phyloP scores from a whole-genome alignment of 257 asterid genomes.

The Penstemon davidsonii region DNA sequence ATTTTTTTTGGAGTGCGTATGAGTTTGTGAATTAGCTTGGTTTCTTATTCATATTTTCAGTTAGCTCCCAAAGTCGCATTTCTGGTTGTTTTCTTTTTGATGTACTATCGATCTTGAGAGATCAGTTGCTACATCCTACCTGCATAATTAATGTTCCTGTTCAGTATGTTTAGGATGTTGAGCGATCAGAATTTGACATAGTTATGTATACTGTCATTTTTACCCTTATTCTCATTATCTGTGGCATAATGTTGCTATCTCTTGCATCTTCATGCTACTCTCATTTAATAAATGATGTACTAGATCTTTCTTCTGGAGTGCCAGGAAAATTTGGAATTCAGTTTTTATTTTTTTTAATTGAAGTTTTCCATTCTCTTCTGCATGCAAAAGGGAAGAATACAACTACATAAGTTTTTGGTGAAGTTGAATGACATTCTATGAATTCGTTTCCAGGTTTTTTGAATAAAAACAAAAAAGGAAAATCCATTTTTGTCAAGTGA shows the following conservation, averaged over 20 bases:
- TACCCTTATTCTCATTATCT: too few relatives aligned
- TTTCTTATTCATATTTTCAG: not conserved
- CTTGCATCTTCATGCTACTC: not conserved
- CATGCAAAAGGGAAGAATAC: too few relatives aligned
- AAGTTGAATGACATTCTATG: not conserved
- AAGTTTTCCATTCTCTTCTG: too few relatives aligned
- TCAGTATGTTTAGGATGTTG: not conserved
- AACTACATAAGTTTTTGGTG: not conserved
- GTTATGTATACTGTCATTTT: not conserved
- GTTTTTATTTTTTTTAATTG: too few relatives aligned
- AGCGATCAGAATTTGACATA: not conserved
- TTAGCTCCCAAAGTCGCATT: not conserved
- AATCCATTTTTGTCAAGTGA: not conserved
- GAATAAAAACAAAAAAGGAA: not conserved
- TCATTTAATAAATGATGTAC: too few relatives aligned
- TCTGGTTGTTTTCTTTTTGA: not conserved
- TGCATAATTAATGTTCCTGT: not conserved
- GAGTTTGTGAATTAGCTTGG: slow-evolving; percentile 12
- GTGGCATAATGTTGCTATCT: not conserved
- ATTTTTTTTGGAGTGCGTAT: not conserved
- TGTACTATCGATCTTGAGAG: too few relatives aligned
- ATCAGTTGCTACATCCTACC: not conserved
- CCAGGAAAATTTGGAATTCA: too few relatives aligned
- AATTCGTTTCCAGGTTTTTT: not conserved
- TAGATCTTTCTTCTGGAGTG: too few relatives aligned